phyloP scores from a whole-genome alignment of 2,329 filamentous ascomycete genomes.

The Beauveria sp. region DNA sequence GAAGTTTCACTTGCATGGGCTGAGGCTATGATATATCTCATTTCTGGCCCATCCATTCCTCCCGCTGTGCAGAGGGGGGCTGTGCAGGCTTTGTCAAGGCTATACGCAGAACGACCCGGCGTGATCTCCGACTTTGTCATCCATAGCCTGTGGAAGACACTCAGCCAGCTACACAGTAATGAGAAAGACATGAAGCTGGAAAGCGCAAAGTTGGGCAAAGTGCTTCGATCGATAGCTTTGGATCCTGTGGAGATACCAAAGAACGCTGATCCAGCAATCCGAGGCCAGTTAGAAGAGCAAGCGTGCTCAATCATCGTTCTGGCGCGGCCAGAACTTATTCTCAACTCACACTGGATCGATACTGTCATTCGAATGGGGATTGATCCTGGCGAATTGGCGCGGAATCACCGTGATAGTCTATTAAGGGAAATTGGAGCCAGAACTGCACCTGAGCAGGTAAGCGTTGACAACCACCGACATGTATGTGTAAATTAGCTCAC shows the following conservation, averaged over 20 bases:
- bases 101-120: slow-evolving; percentile 55
- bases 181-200: slow-evolving; percentile 73
- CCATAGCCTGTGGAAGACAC: slow-evolving; percentile 73
- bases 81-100: slow-evolving; percentile 49
- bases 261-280: slow-evolving; percentile 34
- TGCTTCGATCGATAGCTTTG: slow-evolving; percentile 57
- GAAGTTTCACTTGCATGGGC: slow-evolving; percentile 65
- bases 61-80: slow-evolving; percentile 58
- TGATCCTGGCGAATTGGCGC: slow-evolving; percentile 74
- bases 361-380: slow-evolving; percentile 70
- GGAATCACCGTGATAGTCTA: slow-evolving; percentile 53
- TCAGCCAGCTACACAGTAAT: slow-evolving; percentile 55
- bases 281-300: slow-evolving; percentile 54
- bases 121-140: slow-evolving; percentile 57
- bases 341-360: slow-evolving; percentile 80
- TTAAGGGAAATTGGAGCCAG: slow-evolving; percentile 56
- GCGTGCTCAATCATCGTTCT: slow-evolving; percentile 72
- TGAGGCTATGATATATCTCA: slow-evolving; percentile 73
- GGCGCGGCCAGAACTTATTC: slow-evolving; percentile 68
- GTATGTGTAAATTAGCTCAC: slow-evolving; percentile 12
- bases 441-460: slow-evolving; percentile 44
- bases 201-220: slow-evolving; percentile 53
- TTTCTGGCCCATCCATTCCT: slow-evolving; percentile 56
- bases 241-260: slow-evolving; percentile 41
- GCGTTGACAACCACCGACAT: slow-evolving; percentile 13